Base-by-base conservation (phyloP, 208 protist genomes). In the Borovskyia barvae region DNA sequence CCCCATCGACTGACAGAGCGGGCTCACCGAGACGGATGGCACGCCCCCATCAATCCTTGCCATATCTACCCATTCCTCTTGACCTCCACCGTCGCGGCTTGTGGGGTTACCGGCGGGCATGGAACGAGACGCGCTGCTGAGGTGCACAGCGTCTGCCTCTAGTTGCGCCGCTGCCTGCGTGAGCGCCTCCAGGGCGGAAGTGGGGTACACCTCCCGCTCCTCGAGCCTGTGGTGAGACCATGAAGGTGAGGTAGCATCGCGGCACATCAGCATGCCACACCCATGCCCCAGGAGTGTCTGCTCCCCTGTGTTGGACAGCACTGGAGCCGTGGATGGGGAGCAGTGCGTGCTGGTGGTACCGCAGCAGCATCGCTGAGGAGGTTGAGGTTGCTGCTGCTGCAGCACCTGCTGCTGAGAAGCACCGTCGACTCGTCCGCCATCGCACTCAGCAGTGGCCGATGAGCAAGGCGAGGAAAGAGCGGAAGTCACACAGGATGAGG, bases 191-290 rank as follows among this genome's bases (percentile, higher is more conserved):
- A 71, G 49, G 1, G 55, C 55, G 1, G 30, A 36, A 1, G 49
- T 59, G 8, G 64, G 64, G 32, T 71, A 71, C 26, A 43, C 39
- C n/a, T 60, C 54, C 12, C 33, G 4, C 4, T 33, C 54, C 35
- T 39, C 35, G 11, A n/a, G 11, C 35, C 35, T 14, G 8, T 14
- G 35, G 8, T 39, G 32, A 52, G 33, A 15, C 47, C 39, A 17
- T 45, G 11, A 33, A 14, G 3, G 46, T 51, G 24, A 24, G 25
- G 7, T 8, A n/a, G 2, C 11, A 35, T 15, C n/a, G n/a, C n/a
- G 20, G 43, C 17, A 33, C 1, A 6, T n/a, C 47, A 39, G 29
- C 25, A 1, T n/a, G n/a, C n/a, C n/a, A n/a, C n/a, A n/a, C n/a
- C n/a, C n/a, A n/a, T n/a, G n/a, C n/a, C n/a, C n/a, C n/a, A n/a